These are phyloP conservation scores for Candida sanyaensis DNA, from an alignment of 1,139 yeast genomes.

Conservation along the genomic window DNA sequence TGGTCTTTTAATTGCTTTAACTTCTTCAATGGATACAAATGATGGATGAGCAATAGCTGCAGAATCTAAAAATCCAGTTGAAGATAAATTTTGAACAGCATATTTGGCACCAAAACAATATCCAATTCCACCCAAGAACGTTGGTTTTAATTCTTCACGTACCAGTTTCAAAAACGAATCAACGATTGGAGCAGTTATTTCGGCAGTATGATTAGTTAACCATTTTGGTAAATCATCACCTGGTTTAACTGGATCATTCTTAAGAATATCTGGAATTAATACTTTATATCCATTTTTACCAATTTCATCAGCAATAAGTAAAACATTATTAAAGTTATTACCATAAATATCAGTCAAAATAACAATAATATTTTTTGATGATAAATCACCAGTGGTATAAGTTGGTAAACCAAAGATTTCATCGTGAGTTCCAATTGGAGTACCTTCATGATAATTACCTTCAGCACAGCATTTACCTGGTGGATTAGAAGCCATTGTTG, in stretches of 20 bases:
- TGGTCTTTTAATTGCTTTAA: constrained; percentile 59
- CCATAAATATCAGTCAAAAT: constrained; percentile 75
- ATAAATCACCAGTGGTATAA: constrained; percentile 55
- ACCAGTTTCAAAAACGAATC: constrained; percentile 46
- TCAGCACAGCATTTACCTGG: constrained; percentile 52
- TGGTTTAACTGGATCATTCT: constrained; percentile 48
- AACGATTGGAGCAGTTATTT: constrained; percentile 38
- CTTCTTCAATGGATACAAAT: constrained; percentile 62
- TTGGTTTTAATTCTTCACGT: constrained; percentile 46
- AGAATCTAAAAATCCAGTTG: constrained; percentile 50
- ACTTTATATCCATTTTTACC: constrained; percentile 56
- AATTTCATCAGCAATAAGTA: constrained; percentile 69
- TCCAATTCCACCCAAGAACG: constrained; percentile 64
- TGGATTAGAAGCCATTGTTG: constrained; percentile 53
- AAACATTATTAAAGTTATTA: constrained; percentile 52
- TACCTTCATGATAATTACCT: constrained; percentile 51
- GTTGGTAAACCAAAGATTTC: constrained; percentile 50
- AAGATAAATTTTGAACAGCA: constrained; percentile 53
- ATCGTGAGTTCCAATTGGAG: constrained; percentile 44
- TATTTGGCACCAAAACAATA: constrained; percentile 86
- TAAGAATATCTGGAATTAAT: constrained; percentile 71
- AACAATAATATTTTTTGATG: constrained; percentile 48
- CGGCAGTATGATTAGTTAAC: constrained; percentile 55
- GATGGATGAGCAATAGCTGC: constrained; percentile 87
- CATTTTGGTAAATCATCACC: constrained; percentile 42